phyloP scores from a whole-genome alignment of 345 rosid genomes.

The Bruguiera gymnorhiza region DNA sequence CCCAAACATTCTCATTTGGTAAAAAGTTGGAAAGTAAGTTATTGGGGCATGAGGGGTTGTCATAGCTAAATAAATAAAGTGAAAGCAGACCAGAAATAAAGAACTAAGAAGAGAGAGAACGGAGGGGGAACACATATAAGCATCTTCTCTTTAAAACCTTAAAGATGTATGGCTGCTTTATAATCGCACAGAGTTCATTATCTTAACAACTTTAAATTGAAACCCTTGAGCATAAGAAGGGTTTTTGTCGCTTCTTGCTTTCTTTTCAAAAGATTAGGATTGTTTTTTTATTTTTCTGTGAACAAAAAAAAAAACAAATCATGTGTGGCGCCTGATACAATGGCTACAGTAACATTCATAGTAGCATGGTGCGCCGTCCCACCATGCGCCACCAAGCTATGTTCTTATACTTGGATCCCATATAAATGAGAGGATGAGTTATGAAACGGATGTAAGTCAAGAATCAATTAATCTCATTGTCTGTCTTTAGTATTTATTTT shows the following conservation, averaged over 20 bases:
- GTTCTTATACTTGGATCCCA: slow-evolving; percentile 15
- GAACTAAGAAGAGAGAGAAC: not conserved
- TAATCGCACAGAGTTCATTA: slow-evolving; percentile 43
- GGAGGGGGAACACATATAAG: slow-evolving; percentile 9
- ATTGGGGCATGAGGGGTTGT: not conserved
- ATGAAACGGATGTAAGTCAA: no score
- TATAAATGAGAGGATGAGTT: not conserved
- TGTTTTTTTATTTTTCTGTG: not conserved
- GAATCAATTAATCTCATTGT: no score
- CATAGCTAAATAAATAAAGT: slow-evolving; percentile 13
- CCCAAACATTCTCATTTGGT: slow-evolving; percentile 43
- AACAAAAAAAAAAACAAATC: no score
- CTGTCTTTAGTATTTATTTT: no score
- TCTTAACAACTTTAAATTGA: slow-evolving; percentile 39
- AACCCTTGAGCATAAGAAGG: slow-evolving; percentile 36
- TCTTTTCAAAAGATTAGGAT: slow-evolving; percentile 11
- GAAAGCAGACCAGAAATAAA: slow-evolving; percentile 15
- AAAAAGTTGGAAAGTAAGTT: slow-evolving; percentile 31
- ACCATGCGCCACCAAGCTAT: slow-evolving; percentile 9
- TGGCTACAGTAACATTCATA: no score
- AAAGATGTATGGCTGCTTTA: slow-evolving; percentile 42
- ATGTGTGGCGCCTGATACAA: no score
- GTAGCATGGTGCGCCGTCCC: no score
- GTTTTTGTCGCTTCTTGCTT: slow-evolving; percentile 44
- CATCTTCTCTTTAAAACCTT: slow-evolving; percentile 44